Evolutionary conservation across 345 rosid species (phyloP), one percentile per base, ranked within the genome.

Genomic region (Eucalyptus viminalis): DNA sequence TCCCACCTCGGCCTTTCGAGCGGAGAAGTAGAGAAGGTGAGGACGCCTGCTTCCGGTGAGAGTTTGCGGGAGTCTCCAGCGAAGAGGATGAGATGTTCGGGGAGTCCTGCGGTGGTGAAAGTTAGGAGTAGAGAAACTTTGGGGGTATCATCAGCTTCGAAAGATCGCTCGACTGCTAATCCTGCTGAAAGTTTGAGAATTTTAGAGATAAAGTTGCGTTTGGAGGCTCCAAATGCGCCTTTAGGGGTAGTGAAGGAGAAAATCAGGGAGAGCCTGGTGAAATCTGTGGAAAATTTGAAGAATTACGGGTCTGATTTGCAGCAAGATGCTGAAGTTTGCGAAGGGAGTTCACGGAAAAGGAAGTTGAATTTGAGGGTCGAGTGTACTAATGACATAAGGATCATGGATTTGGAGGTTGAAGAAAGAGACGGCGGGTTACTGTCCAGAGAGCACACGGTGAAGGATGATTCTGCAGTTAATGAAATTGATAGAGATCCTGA

Each of bases 251-350:
- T 72, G 5, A 81, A 24, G 27, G 91, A 54, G 67, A 88, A 67
- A 50, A 88, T 21, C 29, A 37, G 80, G 11, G 81, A 88, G 49
- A 89, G 65, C 50, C 14, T 92, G 58, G 89, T 49, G 80, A 91
- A 94, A 58, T 51, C 92, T n/a, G 12, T 44, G 60, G 89, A 90
- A 65, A 92, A 87, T 81, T 88, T 89, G 90, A 91, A 87, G 86
- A 88, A 50, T 40, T 31, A 25, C 16, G 47, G 91, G 15, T 54
- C 86, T 16, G 86, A 72, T 31, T 56, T 90, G 29, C 89, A 25
- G 76, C 88, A 15, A 56, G 90, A 87, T 49, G 49, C 12, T 25
- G 86, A 62, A 88, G 86, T 31, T 87, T 69, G 56, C 37, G 72
- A 51, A 49, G 91, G 86, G 86, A 90, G 88, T 88, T 37, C 19